These are phyloP conservation scores for Jamesozyma spencerorum DNA, from an alignment of 805 yeast species.

Conservation along the genomic window DNA sequence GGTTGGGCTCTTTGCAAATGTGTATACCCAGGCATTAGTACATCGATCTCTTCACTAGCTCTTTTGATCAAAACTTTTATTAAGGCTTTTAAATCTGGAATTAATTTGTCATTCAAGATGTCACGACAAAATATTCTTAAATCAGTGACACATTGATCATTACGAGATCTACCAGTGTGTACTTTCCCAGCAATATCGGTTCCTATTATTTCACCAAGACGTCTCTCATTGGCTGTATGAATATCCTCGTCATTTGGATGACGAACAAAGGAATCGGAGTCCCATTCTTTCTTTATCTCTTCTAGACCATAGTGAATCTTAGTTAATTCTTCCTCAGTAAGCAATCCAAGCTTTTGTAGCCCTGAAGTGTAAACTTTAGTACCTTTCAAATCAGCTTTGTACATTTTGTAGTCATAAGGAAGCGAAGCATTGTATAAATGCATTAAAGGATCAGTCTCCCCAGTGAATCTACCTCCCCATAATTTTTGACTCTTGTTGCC, in stretches of 20 bases:
- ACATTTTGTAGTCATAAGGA: slow-evolving; percentile 94
- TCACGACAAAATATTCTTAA: slow-evolving; percentile 91
- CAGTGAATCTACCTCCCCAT: slow-evolving; percentile 99
- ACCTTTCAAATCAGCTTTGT: slow-evolving; percentile 86
- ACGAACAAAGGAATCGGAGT: slow-evolving; percentile 42
- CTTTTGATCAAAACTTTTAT: slow-evolving; percentile 61
- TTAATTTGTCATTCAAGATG: slow-evolving; percentile 49
- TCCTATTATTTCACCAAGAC: slow-evolving; percentile 94
- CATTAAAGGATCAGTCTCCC: slow-evolving; percentile 95
- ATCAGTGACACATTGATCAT: slow-evolving; percentile 98
- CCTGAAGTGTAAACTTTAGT: slow-evolving; percentile 91
- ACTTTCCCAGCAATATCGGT: slow-evolving; percentile 91
- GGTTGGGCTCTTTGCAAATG: slow-evolving; percentile 99
- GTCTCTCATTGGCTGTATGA: slow-evolving; percentile 97
- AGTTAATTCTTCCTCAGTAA: slow-evolving; percentile 60
- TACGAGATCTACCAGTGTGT: slow-evolving; percentile 98
- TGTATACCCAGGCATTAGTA: slow-evolving; percentile 97
- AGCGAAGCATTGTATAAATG: slow-evolving; percentile 92
- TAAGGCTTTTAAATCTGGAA: slow-evolving; percentile 47
- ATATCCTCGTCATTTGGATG: slow-evolving; percentile 75
- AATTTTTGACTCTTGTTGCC: slow-evolving; percentile 43
- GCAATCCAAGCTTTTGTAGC: slow-evolving; percentile 63
- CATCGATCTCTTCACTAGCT: slow-evolving; percentile 79
- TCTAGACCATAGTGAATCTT: slow-evolving; percentile 81
- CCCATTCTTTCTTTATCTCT: slow-evolving; percentile 74